Conservation (phyloP, 2,329 filamentous ascomycete genomes). For the Alternaria tenuissima region DNA sequence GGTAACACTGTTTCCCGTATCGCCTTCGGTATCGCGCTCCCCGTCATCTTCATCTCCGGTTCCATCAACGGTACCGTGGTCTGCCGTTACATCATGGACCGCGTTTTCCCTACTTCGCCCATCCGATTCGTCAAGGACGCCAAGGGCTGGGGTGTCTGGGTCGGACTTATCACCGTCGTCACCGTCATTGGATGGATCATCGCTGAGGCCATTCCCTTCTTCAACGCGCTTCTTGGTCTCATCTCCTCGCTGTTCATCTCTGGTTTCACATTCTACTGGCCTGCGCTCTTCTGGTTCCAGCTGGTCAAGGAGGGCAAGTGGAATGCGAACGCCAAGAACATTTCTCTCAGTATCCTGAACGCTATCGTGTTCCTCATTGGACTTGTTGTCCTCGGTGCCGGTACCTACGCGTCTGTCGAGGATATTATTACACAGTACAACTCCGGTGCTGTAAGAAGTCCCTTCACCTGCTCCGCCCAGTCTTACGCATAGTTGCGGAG, state of each 20-base stretch:
- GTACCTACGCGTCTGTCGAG: slow-evolving; percentile 56
- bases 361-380: slow-evolving; percentile 40
- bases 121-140: slow-evolving; percentile 51
- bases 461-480: slow-evolving; percentile 52
- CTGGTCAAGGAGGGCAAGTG: slow-evolving; percentile 56
- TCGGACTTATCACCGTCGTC: slow-evolving; percentile 62
- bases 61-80: slow-evolving; percentile 75
- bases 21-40: slow-evolving; percentile 75
- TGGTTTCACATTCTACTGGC: slow-evolving; percentile 68
- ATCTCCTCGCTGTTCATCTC: slow-evolving; percentile 69
- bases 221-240: slow-evolving; percentile 72
- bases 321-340: slow-evolving; percentile 46
- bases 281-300: slow-evolving; percentile 50
- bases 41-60: slow-evolving; percentile 76
- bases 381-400: slow-evolving; percentile 46
- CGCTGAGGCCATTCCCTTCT: slow-evolving; percentile 74
- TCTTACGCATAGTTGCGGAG: slow-evolving; percentile 37
- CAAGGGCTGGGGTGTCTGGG: slow-evolving; percentile 63
- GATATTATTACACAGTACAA: slow-evolving; percentile 55
- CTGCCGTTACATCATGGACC: slow-evolving; percentile 70
- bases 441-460: slow-evolving; percentile 47
- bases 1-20: slow-evolving; percentile 67
- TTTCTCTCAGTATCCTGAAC: slow-evolving; percentile 41
- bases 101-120: slow-evolving; percentile 65
- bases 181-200: slow-evolving; percentile 74